Percentiles rank a stretch among this genome's conserved stretches.
These are phyloP conservation scores for Xylariaceae sp. DNA, from an alignment of 2,329 filamentous ascomycete species.

Conservation along the genomic window DNA sequence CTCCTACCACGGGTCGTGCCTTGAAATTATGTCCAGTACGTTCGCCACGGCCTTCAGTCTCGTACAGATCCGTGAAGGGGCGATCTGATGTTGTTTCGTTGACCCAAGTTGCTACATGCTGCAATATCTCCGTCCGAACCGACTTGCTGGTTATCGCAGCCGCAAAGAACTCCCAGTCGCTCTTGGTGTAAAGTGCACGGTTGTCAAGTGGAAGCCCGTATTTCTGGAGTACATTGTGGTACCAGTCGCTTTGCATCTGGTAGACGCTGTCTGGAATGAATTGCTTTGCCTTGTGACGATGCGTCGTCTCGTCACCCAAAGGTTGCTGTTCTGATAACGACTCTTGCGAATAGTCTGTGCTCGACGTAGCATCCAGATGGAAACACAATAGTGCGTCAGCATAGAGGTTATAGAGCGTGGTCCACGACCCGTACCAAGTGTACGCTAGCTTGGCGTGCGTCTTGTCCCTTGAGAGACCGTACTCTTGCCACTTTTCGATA, in stretches of 20 bases:
- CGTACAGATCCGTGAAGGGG: conserved; percentile 77
- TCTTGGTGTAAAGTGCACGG: conserved; percentile 80
- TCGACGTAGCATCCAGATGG: conserved; percentile 45
- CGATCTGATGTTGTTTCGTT: conserved; percentile 72
- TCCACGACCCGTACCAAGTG: conserved; percentile 79
- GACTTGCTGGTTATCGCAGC: conserved; percentile 69
- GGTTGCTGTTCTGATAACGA: conserved; percentile 7
- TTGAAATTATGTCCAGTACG: conserved; percentile 75
- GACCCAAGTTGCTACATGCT: conserved; percentile 73
- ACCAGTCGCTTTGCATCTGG: conserved; percentile 76
- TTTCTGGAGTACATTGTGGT: conserved; percentile 70
- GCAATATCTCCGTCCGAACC: conserved; percentile 67
- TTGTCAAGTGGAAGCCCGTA: conserved; percentile 82
- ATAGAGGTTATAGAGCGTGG: conserved; percentile 75
- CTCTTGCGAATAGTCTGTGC: conserved; percentile 3
- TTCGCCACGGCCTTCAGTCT: conserved; percentile 71
- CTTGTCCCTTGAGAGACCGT: conserved; percentile 65
- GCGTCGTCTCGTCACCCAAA: conserved; percentile 8
- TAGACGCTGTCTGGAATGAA: conserved; percentile 77
- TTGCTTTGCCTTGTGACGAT: conserved; percentile 22
- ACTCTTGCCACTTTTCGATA: conserved; percentile 67
- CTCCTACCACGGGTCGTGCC: conserved; percentile 77
- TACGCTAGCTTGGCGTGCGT: conserved; percentile 75
- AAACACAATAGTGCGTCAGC: conserved; percentile 76
- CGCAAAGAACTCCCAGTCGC: conserved; percentile 88